phyloP scores from a whole-genome alignment of 805 yeast genomes.

The Kuraishia capsulata region DNA sequence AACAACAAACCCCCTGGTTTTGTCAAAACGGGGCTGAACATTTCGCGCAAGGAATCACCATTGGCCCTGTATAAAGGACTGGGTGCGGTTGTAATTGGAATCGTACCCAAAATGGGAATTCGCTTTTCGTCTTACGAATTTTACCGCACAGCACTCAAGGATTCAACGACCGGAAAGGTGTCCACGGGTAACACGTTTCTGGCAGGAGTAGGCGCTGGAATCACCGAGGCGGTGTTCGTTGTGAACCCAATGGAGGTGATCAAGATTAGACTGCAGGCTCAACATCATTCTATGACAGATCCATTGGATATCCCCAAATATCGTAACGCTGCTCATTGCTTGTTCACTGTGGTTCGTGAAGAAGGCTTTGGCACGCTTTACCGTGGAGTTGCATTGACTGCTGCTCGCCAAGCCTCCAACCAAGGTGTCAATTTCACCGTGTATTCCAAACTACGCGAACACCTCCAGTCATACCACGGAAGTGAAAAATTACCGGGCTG shows the following conservation, averaged over 20 bases:
- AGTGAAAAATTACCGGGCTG: constrained; percentile 68
- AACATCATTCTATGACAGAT: constrained; percentile 81
- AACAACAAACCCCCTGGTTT: constrained; percentile 73
- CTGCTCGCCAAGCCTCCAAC: constrained; percentile 96
- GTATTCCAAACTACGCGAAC: constrained; percentile 74
- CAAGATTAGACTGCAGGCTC: constrained; percentile 93
- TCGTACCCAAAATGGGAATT: constrained; percentile 97
- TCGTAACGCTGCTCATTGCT: constrained; percentile 88
- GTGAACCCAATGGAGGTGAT: constrained; percentile 98
- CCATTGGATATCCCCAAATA: constrained; percentile 78
- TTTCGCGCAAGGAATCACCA: constrained; percentile 72
- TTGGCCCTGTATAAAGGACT: constrained; percentile 89
- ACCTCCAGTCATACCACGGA: constrained; percentile 52
- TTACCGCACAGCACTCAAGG: constrained; percentile 61
- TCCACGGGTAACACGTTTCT: constrained; percentile 69
- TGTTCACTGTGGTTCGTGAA: constrained; percentile 72
- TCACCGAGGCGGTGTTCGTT: constrained; percentile 88
- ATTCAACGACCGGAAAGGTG: constrained; percentile 51
- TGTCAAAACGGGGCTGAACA: constrained; percentile 67
- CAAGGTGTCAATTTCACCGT: constrained; percentile 98
- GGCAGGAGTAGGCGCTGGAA: constrained; percentile 96
- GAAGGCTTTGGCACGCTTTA: constrained; percentile 87
- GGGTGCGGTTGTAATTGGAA: constrained; percentile 95
- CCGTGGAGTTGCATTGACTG: constrained; percentile 92
- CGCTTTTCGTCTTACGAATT: constrained; percentile 92